A percentile compares a stretch with the other conserved stretches of the same genome.
Evolutionary conservation across 805 yeast genomes (phyloP).

Genomic region (Cyberlindnera euphorbiiphila): DNA sequence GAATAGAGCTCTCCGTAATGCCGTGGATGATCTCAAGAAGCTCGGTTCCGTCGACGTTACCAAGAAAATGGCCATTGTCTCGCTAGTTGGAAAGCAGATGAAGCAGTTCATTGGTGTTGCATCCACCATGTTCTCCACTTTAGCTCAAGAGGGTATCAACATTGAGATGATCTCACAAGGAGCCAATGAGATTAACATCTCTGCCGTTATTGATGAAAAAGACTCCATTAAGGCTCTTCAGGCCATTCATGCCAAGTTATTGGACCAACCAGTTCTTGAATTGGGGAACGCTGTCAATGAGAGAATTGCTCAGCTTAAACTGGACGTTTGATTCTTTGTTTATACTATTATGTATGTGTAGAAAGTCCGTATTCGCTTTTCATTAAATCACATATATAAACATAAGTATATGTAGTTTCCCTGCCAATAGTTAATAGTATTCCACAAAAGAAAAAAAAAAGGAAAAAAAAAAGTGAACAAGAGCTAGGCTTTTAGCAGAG

Average conservation of each 20-base stretch:
- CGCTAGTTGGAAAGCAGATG: slow-evolving; percentile 96
- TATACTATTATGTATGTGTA: not conserved
- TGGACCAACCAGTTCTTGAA: slow-evolving; percentile 42
- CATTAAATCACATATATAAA: not conserved
- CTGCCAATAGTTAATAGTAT: not conserved
- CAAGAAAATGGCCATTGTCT: slow-evolving; percentile 82
- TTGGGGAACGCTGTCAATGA: slow-evolving; percentile 32
- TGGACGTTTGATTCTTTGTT: slow-evolving; percentile 26
- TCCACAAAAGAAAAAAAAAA: too few relatives aligned
- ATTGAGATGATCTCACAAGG: slow-evolving; percentile 99
- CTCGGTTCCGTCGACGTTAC: slow-evolving; percentile 90
- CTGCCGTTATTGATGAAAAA: slow-evolving; percentile 84
- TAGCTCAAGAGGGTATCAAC: slow-evolving; percentile 88
- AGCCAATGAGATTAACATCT: slow-evolving; percentile 94
- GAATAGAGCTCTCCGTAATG: slow-evolving; percentile 54
- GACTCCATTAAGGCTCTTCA: slow-evolving; percentile 84
- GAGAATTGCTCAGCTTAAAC: slow-evolving; percentile 42
- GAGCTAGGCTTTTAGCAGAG: too few relatives aligned
- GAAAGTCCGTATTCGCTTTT: not conserved
- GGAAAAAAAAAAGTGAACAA: too few relatives aligned
- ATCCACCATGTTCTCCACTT: slow-evolving; percentile 90
- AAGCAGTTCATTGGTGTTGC: slow-evolving; percentile 95
- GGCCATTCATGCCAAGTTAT: slow-evolving; percentile 74
- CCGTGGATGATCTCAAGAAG: slow-evolving; percentile 70
- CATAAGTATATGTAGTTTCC: not conserved